Evolutionary conservation across 2,329 filamentous ascomycete species (phyloP), one percentile per base, ranked within the genome.

Genomic region (Arthrobotrys musiformis): DNA sequence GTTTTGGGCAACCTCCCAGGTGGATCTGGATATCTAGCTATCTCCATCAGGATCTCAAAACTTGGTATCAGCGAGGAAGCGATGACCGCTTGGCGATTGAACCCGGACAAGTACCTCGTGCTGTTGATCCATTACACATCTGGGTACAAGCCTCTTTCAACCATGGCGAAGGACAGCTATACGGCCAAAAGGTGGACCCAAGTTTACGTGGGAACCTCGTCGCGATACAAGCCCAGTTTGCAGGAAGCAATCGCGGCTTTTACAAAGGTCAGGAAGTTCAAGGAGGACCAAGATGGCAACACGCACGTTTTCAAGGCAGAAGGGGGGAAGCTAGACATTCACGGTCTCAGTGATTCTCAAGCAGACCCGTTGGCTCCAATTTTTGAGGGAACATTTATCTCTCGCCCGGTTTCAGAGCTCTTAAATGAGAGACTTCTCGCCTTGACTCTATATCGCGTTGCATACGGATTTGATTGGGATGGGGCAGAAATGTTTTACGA

Each of bases 1-100:
- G 85, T 90, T 33, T 82, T 91, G 9, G 79, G 82, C 2, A 63
- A 80, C 0, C 82, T 86, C 24, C 81, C 84, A 0, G 84, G 84
- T 9, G 86, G 84, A 73, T 85, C 87, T 2, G 78, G 82, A 26
- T 87, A 88, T 75, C 82, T 95, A 17, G 89, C 89, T 3, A 83
- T 95, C 1, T 93, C 93, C 0, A 87, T 92, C 30, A 89, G 89
- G 2, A 88, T 92, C 30, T 85, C 87, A 2, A 91, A 91, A 80
- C 87, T 97, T 0, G 89, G 88, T 0, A 88, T 97, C 11, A 91
- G 92, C 0, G 87, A 90, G 40, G 92, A 94, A 81, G 90, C 89
- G 0, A 88, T 93, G 83, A 87, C 91, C 81, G 92, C 93, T 0
- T 97, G 93, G 93, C 87, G 90, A 75, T 82, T 97, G 9, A 83